phyloP scores from a whole-genome alignment of 495 filamentous ascomycete genomes.

The Annulohypoxylon bovei region DNA sequence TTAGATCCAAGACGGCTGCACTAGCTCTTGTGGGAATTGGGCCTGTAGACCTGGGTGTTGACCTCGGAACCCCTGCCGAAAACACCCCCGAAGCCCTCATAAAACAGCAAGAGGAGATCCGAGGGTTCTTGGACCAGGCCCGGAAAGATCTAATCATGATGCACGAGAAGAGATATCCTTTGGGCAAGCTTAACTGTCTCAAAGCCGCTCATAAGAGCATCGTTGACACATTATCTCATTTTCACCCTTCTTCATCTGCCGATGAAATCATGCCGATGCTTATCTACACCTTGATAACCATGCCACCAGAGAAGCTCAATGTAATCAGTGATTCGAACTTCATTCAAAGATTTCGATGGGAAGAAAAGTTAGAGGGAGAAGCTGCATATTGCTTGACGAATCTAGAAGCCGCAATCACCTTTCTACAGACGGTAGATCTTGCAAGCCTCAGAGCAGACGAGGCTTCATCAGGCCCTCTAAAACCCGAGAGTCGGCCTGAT shows the following conservation, averaged over 20 bases:
- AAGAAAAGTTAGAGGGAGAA: slow-evolving; percentile 88
- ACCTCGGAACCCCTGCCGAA: slow-evolving; percentile 64
- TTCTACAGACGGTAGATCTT: slow-evolving; percentile 97
- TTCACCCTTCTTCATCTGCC: slow-evolving; percentile 90
- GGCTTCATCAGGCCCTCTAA: slow-evolving; percentile 67
- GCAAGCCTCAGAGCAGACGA: slow-evolving; percentile 91
- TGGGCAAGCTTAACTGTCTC: slow-evolving; percentile 91
- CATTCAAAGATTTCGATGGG: slow-evolving; percentile 90
- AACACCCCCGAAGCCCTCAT: slow-evolving; percentile 60
- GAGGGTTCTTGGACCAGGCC: slow-evolving; percentile 74
- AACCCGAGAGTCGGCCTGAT: slow-evolving; percentile 50
- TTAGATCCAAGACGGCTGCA: slow-evolving; percentile 93
- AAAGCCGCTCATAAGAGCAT: slow-evolving; percentile 92
- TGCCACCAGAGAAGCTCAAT: slow-evolving; percentile 84
- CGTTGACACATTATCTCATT: slow-evolving; percentile 81
- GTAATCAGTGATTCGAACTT: slow-evolving; percentile 94
- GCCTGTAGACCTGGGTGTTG: slow-evolving; percentile 84
- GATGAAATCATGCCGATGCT: slow-evolving; percentile 97
- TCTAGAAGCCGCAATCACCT: slow-evolving; percentile 92
- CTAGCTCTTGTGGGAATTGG: slow-evolving; percentile 90
- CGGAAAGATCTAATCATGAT: slow-evolving; percentile 80
- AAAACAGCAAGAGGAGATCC: slow-evolving; percentile 76
- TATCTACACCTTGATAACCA: slow-evolving; percentile 93
- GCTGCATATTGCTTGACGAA: slow-evolving; percentile 96
- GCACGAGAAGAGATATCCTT: slow-evolving; percentile 85